Percentiles rank a stretch among this genome's conserved stretches.
Evolutionary conservation across 169 alveolate species (phyloP).

Genomic region (Plasmodium malariae): DNA sequence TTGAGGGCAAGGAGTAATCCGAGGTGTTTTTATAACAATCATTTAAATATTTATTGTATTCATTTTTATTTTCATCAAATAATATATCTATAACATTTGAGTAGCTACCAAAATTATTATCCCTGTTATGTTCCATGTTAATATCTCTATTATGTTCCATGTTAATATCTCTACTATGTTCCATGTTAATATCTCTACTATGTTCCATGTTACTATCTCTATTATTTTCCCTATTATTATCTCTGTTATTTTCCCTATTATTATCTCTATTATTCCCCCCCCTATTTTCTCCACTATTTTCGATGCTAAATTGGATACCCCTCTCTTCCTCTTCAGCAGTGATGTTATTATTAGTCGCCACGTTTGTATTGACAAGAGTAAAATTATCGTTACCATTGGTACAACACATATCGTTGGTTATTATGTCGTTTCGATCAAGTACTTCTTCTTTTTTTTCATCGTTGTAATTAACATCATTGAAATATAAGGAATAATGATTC

Average conservation of each 20-base stretch:
- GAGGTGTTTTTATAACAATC: slow-evolving; percentile 5
- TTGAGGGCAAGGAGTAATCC: background rate
- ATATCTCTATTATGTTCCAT: background rate
- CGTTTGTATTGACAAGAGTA: background rate
- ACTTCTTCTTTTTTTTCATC: slow-evolving; percentile 59
- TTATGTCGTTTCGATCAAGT: slow-evolving; percentile 1
- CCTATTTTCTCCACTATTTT: background rate
- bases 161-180: background rate
- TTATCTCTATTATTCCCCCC: background rate
- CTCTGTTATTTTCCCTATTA: background rate
- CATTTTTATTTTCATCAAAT: slow-evolving; percentile 58
- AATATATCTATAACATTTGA: slow-evolving; percentile 54
- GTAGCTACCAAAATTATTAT: slow-evolving; percentile 23
- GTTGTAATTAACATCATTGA: slow-evolving; percentile 22
- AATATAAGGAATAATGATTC: slow-evolving; percentile 63
- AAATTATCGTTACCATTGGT: background rate
- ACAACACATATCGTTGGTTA: no score
- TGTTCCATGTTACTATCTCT: background rate
- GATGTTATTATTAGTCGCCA: background rate
- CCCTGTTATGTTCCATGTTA: background rate
- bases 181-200: background rate
- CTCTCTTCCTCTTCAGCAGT: background rate
- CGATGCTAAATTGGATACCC: background rate
- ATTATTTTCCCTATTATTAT: background rate
- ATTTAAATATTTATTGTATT: slow-evolving; percentile 12